These are phyloP conservation scores for Psidium friedrichsthalianum DNA, from an alignment of 345 rosid genomes.

Conservation along the genomic window DNA sequence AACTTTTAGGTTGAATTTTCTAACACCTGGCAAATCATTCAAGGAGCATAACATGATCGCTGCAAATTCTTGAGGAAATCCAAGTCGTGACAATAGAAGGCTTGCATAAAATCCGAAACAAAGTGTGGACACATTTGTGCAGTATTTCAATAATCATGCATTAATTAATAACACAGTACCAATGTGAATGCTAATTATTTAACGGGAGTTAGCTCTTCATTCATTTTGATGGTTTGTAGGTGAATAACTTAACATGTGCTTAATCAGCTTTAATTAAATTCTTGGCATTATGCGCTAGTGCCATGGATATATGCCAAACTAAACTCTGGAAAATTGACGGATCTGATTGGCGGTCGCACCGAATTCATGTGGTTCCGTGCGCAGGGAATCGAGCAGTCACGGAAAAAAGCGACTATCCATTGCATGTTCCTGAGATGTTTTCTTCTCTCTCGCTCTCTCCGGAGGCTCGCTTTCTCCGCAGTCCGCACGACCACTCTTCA, in stretches of 20 bases:
- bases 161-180: background rate
- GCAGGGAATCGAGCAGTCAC: background rate
- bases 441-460: background rate
- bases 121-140: background rate
- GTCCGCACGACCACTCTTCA: background rate
- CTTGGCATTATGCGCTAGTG: background rate
- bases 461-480: background rate
- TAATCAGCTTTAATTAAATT: background rate
- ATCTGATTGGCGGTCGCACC: background rate
- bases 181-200: background rate
- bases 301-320: background rate
- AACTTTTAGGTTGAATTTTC: too few relatives aligned
- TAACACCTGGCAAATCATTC: background rate
- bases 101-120: background rate
- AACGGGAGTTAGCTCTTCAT: background rate
- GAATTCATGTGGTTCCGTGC: background rate
- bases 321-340: background rate
- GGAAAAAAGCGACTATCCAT: background rate
- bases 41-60: background rate
- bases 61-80: background rate
- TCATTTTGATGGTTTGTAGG: background rate
- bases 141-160: background rate
- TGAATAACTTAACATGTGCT: background rate
- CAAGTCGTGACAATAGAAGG: background rate
- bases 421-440: background rate